phyloP scores from a whole-genome alignment of 495 filamentous ascomycete species.

The Haplographium delicatum region DNA sequence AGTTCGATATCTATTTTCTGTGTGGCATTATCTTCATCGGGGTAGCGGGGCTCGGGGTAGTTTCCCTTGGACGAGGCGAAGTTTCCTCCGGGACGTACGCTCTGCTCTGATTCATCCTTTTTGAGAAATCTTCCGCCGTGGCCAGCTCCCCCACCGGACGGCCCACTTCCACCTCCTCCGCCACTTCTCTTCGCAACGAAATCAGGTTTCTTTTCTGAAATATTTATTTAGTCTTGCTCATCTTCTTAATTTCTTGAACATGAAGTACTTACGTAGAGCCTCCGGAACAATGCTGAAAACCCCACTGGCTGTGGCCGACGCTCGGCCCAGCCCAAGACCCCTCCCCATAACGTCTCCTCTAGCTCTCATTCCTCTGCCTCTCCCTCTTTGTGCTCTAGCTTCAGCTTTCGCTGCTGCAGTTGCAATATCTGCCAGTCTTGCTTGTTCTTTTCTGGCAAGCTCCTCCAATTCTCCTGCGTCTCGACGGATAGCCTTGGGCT shows the following conservation, averaged over 20 bases:
- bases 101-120: no score
- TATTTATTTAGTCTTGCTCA: neutral
- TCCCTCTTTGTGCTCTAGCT: neutral
- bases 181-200: neutral
- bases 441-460: slow-evolving; percentile 6
- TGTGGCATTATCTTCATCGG: slow-evolving; percentile 17
- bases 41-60: slow-evolving; percentile 19
- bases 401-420: neutral
- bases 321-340: neutral
- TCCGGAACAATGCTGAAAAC: slow-evolving; percentile 20
- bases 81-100: no score
- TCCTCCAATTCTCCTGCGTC: slow-evolving; percentile 15
- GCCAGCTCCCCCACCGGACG: neutral
- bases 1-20: slow-evolving; percentile 21
- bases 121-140: no score
- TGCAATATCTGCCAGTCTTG: slow-evolving; percentile 3
- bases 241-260: neutral
- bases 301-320: slow-evolving; percentile 13
- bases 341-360: slow-evolving; percentile 27
- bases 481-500: slow-evolving; percentile 20
- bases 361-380: slow-evolving; percentile 8
- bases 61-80: neutral
- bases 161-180: neutral
- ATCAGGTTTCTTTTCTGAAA: neutral
- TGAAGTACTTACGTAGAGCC: slow-evolving; percentile 12